Percentiles rank a stretch among this genome's conserved stretches.
phyloP scores from a whole-genome alignment of 176 grass and related monocot species.

The Musa itinerans region DNA sequence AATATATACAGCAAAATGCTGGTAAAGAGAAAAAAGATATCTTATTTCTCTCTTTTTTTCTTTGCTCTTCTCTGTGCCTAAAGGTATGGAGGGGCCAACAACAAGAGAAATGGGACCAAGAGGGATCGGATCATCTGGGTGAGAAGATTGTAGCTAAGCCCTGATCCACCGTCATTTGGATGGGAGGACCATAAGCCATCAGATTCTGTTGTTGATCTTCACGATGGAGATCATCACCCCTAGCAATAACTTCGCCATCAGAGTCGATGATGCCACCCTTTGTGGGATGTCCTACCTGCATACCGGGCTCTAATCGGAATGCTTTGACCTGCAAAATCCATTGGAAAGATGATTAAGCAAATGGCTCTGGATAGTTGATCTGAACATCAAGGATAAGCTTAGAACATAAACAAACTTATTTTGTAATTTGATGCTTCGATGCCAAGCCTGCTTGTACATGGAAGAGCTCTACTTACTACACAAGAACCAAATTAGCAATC shows the following conservation, averaged over 20 bases:
- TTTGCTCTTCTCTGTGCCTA: too few relatives aligned
- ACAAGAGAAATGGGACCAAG: background rate
- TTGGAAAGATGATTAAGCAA: background rate
- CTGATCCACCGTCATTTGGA: conserved; percentile 53
- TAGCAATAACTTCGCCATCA: conserved; percentile 76
- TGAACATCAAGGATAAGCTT: too few relatives aligned
- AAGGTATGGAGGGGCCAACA: too few relatives aligned
- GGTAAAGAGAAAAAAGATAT: too few relatives aligned
- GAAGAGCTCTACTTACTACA: too few relatives aligned
- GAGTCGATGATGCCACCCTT: conserved; percentile 64
- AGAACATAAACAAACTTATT: too few relatives aligned
- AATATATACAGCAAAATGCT: too few relatives aligned
- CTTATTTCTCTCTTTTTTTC: too few relatives aligned
- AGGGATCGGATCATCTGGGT: conserved; percentile 30
- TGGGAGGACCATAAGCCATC: conserved; percentile 55
- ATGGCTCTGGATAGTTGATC: too few relatives aligned
- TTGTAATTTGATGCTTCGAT: too few relatives aligned
- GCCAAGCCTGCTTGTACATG: too few relatives aligned
- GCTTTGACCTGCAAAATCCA: conserved; percentile 40
- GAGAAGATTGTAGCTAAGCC: conserved; percentile 56
- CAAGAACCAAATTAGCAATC: too few relatives aligned
- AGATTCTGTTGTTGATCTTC: conserved; percentile 22
- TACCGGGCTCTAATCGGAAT: conserved; percentile 42
- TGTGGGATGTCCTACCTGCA: conserved; percentile 28
- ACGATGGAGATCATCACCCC: conserved; percentile 26